Conservation (phyloP, 306 rosid species). For the Inga laurina region DNA sequence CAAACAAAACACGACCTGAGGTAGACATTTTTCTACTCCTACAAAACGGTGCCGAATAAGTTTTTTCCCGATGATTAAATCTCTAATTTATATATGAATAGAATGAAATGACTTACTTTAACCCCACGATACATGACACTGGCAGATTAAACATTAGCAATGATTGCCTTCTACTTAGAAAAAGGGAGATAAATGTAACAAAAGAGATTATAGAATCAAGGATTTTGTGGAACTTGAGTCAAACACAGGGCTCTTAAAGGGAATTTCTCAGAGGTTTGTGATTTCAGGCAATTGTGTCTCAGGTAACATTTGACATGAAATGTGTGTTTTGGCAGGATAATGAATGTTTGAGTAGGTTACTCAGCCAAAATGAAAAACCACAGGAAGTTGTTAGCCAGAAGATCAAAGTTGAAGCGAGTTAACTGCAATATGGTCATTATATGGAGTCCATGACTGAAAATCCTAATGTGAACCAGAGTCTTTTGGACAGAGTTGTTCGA, state of each 20-base stretch:
- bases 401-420: not conserved
- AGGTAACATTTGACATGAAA: not conserved
- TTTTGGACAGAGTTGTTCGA: not conserved
- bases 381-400: not conserved
- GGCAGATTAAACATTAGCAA: not conserved
- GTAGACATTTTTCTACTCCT: not conserved
- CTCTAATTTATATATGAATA: not conserved
- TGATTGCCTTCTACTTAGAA: not conserved
- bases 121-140: not conserved
- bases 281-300: not conserved
- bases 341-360: not conserved
- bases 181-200: not conserved
- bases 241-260: not conserved
- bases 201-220: not conserved
- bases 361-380: not conserved
- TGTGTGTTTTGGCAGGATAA: not conserved
- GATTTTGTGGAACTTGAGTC: not conserved
- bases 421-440: not conserved
- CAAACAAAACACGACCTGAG: not conserved
- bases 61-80: no score
- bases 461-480: not conserved
- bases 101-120: not conserved
- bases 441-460: not conserved
- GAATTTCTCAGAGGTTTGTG: not conserved
- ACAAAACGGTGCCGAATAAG: no score